Base-by-base conservation (phyloP, 495 filamentous ascomycete genomes). In the Penicillium lagena region DNA sequence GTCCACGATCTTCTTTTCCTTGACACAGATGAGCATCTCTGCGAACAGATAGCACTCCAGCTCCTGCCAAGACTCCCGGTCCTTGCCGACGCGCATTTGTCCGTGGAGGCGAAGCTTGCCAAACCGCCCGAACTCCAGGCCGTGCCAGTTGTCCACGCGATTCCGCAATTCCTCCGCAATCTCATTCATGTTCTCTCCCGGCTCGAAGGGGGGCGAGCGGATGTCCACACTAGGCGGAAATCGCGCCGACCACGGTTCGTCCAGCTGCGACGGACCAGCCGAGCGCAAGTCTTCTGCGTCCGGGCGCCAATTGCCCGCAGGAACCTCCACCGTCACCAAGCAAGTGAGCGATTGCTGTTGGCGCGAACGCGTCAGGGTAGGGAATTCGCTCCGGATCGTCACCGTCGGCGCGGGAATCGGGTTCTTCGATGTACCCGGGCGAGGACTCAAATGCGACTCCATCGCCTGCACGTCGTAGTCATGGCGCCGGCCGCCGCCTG, bases 11-110 rank as follows among this genome's bases (percentile, higher is more conserved):
- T 90, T 94, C 77, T 95, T 96, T 59, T 97, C 93, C 66, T 96
- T 99, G 47, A 97, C 89, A 61, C 93, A 99, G 51, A 99, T 99
- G 41, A 99, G 89, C 93, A 99, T 99, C 66, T 97, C 93, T 4
- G 85, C 86, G 59, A 97, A 99, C 14, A 99, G 77, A 66, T 87
- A 99, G 62, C 94, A 99, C 62, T 97, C 90, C 42, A 99, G 66
- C 59, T 99, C 94, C 70, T 99, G 93, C 93, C 93, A 99, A 10
- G 93, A 90, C 52, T 93, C 78, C 50, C 89, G 89, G 62, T 99
- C 93, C 55, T 97, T 99, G 51, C 94, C 93, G 14, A 99, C 93
- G 43, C 86, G 82, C 50, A 97, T 83, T 12, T 87, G 90, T 36
- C 90, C 93, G 56, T 95, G 90, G 33, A 97, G 70, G 30, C 89